These are phyloP conservation scores for Hyaloperonospora arabidopsidis DNA, from an alignment of 352 stramenopile species.

Conservation along the genomic window DNA sequence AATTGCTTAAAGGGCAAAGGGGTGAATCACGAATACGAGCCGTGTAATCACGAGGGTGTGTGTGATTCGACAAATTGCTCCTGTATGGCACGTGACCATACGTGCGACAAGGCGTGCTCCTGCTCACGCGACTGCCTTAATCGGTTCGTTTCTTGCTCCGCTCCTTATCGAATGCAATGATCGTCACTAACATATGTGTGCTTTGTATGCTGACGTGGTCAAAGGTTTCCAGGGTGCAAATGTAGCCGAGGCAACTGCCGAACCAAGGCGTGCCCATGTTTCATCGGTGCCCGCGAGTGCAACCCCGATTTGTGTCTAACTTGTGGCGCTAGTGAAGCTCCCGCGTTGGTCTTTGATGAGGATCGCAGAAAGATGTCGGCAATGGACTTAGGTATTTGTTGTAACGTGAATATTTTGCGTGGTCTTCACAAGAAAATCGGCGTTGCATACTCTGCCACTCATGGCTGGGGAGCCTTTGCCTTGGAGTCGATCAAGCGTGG, in stretches of 20 bases:
- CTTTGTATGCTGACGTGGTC: slow-evolving; percentile 1
- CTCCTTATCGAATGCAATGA: not conserved
- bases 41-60: slow-evolving; percentile 66
- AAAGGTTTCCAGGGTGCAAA: slow-evolving; percentile 43
- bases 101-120: slow-evolving; percentile 77
- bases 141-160: slow-evolving; percentile 25
- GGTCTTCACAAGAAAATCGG: slow-evolving; percentile 54
- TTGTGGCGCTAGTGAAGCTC: slow-evolving; percentile 51
- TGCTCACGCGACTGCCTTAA: slow-evolving; percentile 71
- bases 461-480: slow-evolving; percentile 60
- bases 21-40: slow-evolving; percentile 67
- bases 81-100: slow-evolving; percentile 74
- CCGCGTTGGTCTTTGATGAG: slow-evolving; percentile 36
- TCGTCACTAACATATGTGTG: slow-evolving; percentile 7
- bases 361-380: slow-evolving; percentile 31
- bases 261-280: slow-evolving; percentile 58
- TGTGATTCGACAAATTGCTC: slow-evolving; percentile 50
- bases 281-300: slow-evolving; percentile 49
- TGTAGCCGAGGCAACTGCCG: slow-evolving; percentile 53
- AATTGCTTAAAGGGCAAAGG: slow-evolving; percentile 54
- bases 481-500: slow-evolving; percentile 50
- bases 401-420: slow-evolving; percentile 58
- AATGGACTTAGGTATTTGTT: slow-evolving; percentile 52
- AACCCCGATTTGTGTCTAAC: slow-evolving; percentile 49
- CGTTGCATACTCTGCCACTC: slow-evolving; percentile 49